phyloP scores from a whole-genome alignment of 2,329 filamentous ascomycete species.

The Calonectria naviculata region DNA sequence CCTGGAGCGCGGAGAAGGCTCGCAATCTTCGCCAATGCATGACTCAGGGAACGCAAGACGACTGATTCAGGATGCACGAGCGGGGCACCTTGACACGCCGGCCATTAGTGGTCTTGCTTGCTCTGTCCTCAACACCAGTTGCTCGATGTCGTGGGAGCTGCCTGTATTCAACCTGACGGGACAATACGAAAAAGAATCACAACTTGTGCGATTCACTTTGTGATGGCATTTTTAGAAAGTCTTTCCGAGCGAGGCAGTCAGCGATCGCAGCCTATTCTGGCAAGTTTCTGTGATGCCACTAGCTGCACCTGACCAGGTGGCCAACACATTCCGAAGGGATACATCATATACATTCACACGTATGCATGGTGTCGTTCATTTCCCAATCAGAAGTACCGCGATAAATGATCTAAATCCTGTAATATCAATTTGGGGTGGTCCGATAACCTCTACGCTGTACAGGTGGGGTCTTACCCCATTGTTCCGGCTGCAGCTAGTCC shows the following conservation, averaged over 20 bases:
- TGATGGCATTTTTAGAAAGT: not conserved
- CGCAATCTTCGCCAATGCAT: slow-evolving; percentile 10
- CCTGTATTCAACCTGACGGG: too few species aligned
- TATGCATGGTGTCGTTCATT: not conserved
- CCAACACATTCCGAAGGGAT: not conserved
- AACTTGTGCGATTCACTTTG: not conserved
- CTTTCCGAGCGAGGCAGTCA: not conserved
- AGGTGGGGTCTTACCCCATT: not conserved
- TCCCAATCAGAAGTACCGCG: not conserved
- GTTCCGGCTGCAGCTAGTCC: not conserved
- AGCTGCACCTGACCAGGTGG: not conserved
- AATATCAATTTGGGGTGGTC: not conserved
- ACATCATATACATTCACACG: not conserved
- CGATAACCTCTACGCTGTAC: not conserved
- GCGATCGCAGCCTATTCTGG: not conserved
- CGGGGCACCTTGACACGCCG: not conserved
- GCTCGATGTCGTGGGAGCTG: too few species aligned
- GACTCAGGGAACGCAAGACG: slow-evolving; percentile 13
- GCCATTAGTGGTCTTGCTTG: not conserved
- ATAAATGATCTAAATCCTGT: not conserved
- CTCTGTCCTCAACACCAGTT: not conserved
- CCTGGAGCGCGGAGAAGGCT: slow-evolving; percentile 7
- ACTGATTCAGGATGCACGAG: slow-evolving; percentile 18
- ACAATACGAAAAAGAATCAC: too few species aligned
- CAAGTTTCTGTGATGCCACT: not conserved